These are phyloP conservation scores for Kodamaea restingae DNA, from an alignment of 805 yeast genomes.

Conservation along the genomic window DNA sequence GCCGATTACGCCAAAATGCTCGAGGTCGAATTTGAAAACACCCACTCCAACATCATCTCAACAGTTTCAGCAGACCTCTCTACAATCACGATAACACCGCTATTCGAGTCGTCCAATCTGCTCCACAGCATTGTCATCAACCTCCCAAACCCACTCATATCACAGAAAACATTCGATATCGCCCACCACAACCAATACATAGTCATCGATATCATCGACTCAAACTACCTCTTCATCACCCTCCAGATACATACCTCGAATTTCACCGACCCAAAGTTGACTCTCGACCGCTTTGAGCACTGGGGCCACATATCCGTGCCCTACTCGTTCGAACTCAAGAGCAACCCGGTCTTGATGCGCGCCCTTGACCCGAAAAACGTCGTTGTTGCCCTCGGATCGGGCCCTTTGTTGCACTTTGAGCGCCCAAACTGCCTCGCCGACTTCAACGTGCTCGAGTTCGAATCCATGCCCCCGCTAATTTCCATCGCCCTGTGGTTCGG, in stretches of 20 bases:
- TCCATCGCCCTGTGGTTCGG: slow-evolving; percentile 27
- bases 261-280: slow-evolving; percentile 28
- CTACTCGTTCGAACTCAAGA: slow-evolving; percentile 47
- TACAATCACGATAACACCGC: slow-evolving; percentile 37
- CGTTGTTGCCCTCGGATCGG: slow-evolving; percentile 67
- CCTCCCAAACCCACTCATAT: slow-evolving; percentile 19
- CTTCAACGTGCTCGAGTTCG: slow-evolving; percentile 47
- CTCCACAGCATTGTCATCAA: slow-evolving; percentile 30
- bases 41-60: slow-evolving; percentile 21
- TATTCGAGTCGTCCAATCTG: slow-evolving; percentile 11
- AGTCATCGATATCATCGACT: slow-evolving; percentile 53
- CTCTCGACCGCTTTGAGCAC: slow-evolving; percentile 31
- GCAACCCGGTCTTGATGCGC: slow-evolving; percentile 48
- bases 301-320: slow-evolving; percentile 74
- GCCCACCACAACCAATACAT: slow-evolving; percentile 22
- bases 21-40: slow-evolving; percentile 20
- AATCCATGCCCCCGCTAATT: slow-evolving; percentile 40
- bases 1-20: slow-evolving; percentile 23
- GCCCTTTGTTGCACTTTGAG: slow-evolving; percentile 61
- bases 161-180: slow-evolving; percentile 13
- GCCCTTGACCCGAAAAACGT: slow-evolving; percentile 43
- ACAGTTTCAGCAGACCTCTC: slow-evolving; percentile 10
- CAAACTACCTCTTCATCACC: slow-evolving; percentile 49
- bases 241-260: slow-evolving; percentile 40
- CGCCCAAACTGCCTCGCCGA: slow-evolving; percentile 27